Evolutionary conservation across 2,329 filamentous ascomycete species (phyloP).

Genomic region (Penicillium sp.): DNA sequence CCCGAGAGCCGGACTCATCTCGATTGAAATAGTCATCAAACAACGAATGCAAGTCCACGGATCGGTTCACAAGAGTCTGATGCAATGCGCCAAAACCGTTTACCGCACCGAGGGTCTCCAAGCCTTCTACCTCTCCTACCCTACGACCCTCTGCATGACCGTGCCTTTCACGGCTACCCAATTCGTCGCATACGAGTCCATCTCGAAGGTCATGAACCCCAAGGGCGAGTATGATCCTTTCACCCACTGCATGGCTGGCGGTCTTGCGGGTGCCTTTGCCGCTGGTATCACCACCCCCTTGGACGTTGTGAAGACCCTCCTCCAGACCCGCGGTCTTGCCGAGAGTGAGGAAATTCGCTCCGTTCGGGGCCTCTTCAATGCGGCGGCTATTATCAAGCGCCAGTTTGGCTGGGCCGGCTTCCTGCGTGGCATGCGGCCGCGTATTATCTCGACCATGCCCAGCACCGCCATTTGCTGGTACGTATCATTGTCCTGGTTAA

Average conservation of each 20-base stretch:
- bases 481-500: conserved; percentile 35
- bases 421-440: conserved; percentile 87
- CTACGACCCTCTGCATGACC: conserved; percentile 97
- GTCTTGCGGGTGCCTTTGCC: conserved; percentile 88
- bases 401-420: conserved; percentile 86
- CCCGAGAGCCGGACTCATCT: neutral
- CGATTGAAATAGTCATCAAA: conserved; percentile 76
- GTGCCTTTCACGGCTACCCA: conserved; percentile 96
- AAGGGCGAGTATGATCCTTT: conserved; percentile 78
- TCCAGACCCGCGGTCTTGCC: conserved; percentile 89
- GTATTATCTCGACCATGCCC: conserved; percentile 95
- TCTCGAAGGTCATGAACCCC: conserved; percentile 92
- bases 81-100: conserved; percentile 84
- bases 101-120: conserved; percentile 84
- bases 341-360: conserved; percentile 77
- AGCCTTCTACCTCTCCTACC: conserved; percentile 98
- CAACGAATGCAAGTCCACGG: conserved; percentile 98
- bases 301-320: conserved; percentile 96
- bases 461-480: conserved; percentile 99
- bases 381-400: conserved; percentile 77
- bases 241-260: conserved; percentile 91
- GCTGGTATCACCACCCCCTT: conserved; percentile 93
- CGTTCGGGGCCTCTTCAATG: conserved; percentile 80
- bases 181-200: conserved; percentile 96
- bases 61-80: conserved; percentile 85